phyloP scores from a whole-genome alignment of 306 rosid genomes.

The Cucurbita moschata region DNA sequence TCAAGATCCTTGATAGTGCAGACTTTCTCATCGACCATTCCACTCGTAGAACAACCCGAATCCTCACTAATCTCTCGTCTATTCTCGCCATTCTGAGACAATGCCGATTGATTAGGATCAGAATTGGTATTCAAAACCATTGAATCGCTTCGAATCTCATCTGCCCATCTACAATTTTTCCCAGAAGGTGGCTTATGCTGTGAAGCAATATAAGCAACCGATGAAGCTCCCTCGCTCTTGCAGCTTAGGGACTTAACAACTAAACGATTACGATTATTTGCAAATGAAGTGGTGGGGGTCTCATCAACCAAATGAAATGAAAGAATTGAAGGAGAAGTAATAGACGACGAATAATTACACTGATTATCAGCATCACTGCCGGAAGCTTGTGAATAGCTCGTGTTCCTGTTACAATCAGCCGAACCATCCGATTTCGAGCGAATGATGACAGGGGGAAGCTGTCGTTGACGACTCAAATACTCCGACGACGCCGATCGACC shows the following conservation, averaged over 20 bases:
- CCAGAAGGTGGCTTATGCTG: slow-evolving; percentile 55
- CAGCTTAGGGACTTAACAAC: slow-evolving; percentile 22
- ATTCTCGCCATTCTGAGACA: slow-evolving; percentile 6
- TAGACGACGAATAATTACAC: slow-evolving; percentile 18
- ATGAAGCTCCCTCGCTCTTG: slow-evolving; percentile 25
- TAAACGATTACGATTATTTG: slow-evolving; percentile 21
- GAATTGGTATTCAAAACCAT: slow-evolving; percentile 14
- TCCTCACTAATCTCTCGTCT: slow-evolving; percentile 16
- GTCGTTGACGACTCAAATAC: slow-evolving; percentile 19
- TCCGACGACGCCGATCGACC: slow-evolving; percentile 40
- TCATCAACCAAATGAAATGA: slow-evolving; percentile 18
- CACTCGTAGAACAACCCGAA: slow-evolving; percentile 16
- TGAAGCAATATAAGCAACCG: slow-evolving; percentile 14
- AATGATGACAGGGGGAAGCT: slow-evolving; percentile 13
- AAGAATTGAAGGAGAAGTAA: slow-evolving; percentile 23
- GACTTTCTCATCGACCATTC: slow-evolving; percentile 19
- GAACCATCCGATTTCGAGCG: slow-evolving; percentile 55
- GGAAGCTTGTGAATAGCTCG: neutral
- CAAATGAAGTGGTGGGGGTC: slow-evolving; percentile 15
- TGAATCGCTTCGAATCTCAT: slow-evolving; percentile 33
- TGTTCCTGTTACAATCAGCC: slow-evolving; percentile 9
- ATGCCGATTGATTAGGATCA: neutral
- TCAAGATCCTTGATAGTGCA: slow-evolving; percentile 86
- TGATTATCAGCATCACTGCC: slow-evolving; percentile 9
- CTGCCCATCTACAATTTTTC: slow-evolving; percentile 22